Evolutionary conservation across 768 basidiomycete species (phyloP).

Genomic region (Podaxis sp.): DNA sequence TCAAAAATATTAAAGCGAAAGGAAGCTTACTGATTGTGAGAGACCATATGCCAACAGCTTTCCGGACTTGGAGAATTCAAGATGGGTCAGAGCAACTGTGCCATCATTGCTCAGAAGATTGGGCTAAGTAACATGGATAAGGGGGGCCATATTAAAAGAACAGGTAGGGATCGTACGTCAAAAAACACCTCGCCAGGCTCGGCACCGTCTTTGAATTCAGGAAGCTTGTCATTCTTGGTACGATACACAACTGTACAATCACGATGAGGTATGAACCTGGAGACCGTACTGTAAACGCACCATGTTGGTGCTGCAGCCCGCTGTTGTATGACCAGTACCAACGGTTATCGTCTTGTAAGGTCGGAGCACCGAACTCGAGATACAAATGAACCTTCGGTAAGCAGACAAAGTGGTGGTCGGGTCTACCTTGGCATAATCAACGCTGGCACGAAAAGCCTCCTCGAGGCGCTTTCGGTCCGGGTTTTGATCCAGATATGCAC

Average conservation of each 20-base stretch:
- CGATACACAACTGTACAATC: constrained; percentile 54
- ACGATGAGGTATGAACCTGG: constrained; percentile 6
- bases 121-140: constrained; percentile 40
- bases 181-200: constrained; percentile 73
- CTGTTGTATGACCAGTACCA: constrained; percentile 87
- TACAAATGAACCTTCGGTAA: neutral
- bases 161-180: constrained; percentile 46
- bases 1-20: constrained; percentile 7
- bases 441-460: constrained; percentile 49
- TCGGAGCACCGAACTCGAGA: constrained; percentile 62
- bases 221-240: constrained; percentile 52
- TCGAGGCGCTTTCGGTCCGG: constrained; percentile 59
- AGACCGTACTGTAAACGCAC: constrained; percentile 22
- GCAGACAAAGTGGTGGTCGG: neutral
- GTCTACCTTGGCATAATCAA: constrained; percentile 43
- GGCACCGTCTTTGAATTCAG: constrained; percentile 46
- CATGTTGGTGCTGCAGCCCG: constrained; percentile 70
- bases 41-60: constrained; percentile 79
- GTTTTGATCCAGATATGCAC: constrained; percentile 61
- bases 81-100: constrained; percentile 59
- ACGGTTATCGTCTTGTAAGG: constrained; percentile 57
- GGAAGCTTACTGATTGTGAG: constrained; percentile 57
- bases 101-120: constrained; percentile 75
- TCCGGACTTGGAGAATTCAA: constrained; percentile 65
- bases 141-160: constrained; percentile 11